phyloP scores from a whole-genome alignment of 768 basidiomycete genomes.

The Mycena chlorophos region DNA sequence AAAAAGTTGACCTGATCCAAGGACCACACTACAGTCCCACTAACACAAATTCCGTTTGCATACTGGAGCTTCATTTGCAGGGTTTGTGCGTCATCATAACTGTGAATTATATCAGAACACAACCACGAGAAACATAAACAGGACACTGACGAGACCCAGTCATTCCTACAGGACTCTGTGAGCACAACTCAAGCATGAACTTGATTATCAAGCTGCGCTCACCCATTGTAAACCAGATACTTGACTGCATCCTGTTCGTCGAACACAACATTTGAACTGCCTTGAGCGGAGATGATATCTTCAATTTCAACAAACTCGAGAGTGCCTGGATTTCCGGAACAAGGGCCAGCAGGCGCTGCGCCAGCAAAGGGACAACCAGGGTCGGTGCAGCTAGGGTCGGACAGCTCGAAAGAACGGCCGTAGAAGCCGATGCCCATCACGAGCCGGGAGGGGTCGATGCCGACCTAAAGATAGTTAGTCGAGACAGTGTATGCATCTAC shows the following conservation, averaged over 20 bases:
- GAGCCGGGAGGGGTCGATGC: neutral
- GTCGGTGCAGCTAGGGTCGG: neutral
- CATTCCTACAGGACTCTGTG: no score
- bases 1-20: no score
- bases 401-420: constrained; percentile 2
- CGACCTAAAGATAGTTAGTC: no score
- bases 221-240: constrained; percentile 2
- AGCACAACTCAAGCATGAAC: no score
- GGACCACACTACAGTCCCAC: no score
- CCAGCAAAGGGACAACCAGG: constrained; percentile 1
- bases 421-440: constrained; percentile 10
- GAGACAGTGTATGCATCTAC: no score
- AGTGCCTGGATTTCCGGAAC: neutral
- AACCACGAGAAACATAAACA: no score
- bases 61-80: neutral
- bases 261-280: neutral
- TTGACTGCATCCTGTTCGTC: constrained; percentile 1
- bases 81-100: constrained; percentile 3
- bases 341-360: neutral
- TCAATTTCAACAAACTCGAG: constrained; percentile 6
- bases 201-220: no score
- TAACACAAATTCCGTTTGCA: neutral
- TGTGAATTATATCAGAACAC: no score
- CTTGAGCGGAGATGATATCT: neutral
- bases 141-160: no score